Evolutionary conservation across 2,329 filamentous ascomycete species (phyloP).

Genomic region (Cladosporium sp.): DNA sequence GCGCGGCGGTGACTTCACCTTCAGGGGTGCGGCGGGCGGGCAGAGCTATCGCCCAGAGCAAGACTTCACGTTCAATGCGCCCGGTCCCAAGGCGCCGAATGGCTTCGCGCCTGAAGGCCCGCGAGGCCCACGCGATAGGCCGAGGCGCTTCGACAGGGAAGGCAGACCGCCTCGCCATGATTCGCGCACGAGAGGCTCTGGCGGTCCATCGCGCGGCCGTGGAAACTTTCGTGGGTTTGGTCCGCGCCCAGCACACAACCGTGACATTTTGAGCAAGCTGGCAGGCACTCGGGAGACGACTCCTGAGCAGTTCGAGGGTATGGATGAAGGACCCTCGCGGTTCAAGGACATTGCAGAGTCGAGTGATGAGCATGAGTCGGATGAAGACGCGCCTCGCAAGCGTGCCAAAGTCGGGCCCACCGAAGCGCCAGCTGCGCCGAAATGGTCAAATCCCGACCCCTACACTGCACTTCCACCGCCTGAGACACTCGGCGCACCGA

Average conservation of each 20-base stretch:
- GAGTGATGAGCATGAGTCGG: slow-evolving; percentile 32
- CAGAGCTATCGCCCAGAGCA: slow-evolving; percentile 10
- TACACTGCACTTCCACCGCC: slow-evolving; percentile 82
- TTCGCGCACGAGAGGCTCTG: not conserved
- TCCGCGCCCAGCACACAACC: slow-evolving; percentile 37
- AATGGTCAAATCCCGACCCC: slow-evolving; percentile 94
- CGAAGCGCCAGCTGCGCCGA: slow-evolving; percentile 46
- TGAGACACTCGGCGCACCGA: slow-evolving; percentile 68
- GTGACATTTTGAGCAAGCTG: slow-evolving; percentile 38
- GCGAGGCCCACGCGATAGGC: not conserved
- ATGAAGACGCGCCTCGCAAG: slow-evolving; percentile 28
- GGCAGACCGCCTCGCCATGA: slow-evolving; percentile 3
- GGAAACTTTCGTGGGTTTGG: slow-evolving; percentile 16
- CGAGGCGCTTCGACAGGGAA: slow-evolving; percentile 6
- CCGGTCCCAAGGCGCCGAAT: slow-evolving; percentile 6
- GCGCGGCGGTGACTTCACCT: slow-evolving; percentile 4
- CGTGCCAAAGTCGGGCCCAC: slow-evolving; percentile 22
- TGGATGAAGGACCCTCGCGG: slow-evolving; percentile 36
- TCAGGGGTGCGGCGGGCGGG: slow-evolving; percentile 10
- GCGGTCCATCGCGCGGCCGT: slow-evolving; percentile 3
- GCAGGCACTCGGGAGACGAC: slow-evolving; percentile 33
- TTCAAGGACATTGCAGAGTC: slow-evolving; percentile 42
- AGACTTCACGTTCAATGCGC: slow-evolving; percentile 11
- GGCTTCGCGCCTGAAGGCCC: slow-evolving; percentile 6
- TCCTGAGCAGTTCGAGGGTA: slow-evolving; percentile 43